Percentiles rank a stretch among this genome's conserved stretches.
Evolutionary conservation across 2,329 filamentous ascomycete species (phyloP).

Genomic region (Exophiala spinifera): DNA sequence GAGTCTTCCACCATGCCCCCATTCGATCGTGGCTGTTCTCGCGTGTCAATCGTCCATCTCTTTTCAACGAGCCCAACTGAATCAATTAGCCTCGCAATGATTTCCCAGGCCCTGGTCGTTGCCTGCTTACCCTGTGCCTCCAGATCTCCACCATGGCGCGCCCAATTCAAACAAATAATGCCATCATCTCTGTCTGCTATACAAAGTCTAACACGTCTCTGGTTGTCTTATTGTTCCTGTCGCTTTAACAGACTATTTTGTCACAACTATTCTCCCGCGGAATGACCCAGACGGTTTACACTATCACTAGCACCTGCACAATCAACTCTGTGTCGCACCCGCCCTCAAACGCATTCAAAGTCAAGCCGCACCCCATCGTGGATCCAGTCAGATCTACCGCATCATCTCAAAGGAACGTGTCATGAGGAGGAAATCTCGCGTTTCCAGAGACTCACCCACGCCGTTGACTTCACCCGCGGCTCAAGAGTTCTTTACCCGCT

Average conservation of each 20-base stretch:
- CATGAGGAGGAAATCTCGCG: conserved; percentile 24
- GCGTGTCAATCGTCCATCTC: background rate
- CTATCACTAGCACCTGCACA: conserved; percentile 1
- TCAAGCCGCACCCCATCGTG: background rate
- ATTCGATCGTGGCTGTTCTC: background rate
- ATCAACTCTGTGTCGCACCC: conserved; percentile 1
- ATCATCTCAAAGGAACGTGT: conserved; percentile 9
- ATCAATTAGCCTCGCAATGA: background rate
- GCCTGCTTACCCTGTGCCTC: conserved; percentile 4
- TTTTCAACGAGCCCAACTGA: background rate
- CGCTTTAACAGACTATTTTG: background rate
- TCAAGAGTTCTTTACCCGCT: background rate
- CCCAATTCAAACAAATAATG: conserved; percentile 26
- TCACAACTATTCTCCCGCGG: background rate
- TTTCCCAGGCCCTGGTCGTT: background rate
- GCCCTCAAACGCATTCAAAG: background rate
- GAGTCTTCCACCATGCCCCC: background rate
- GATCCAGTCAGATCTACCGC: background rate
- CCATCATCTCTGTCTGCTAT: conserved; percentile 14
- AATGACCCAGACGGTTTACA: background rate
- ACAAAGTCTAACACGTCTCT: conserved; percentile 6
- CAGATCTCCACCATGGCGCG: conserved; percentile 14
- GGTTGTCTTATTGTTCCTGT: background rate
- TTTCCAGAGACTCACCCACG: conserved; percentile 17
- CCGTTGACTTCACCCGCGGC: conserved; percentile 6